Conservation (phyloP, 352 stramenopile genomes). For the Thalassiosira allenii region DNA sequence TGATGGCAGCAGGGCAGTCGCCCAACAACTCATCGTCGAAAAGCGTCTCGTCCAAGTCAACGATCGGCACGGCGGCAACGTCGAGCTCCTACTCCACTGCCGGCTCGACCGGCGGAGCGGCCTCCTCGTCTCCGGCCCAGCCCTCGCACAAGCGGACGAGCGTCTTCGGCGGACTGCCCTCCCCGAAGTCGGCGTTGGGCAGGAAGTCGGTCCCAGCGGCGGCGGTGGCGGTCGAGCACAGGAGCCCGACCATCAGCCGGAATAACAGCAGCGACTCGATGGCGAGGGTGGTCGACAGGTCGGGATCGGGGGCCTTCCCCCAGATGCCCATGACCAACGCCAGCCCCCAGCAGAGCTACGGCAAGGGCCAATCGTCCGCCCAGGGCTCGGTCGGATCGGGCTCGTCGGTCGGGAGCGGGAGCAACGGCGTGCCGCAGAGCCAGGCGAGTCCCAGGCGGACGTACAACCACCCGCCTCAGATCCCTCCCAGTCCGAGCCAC, state of each 20-base stretch:
- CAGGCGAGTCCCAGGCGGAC: not conserved
- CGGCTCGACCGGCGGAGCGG: not conserved
- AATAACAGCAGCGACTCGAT: slow-evolving; percentile 5
- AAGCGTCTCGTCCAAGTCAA: slow-evolving; percentile 38
- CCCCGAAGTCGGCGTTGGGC: not conserved
- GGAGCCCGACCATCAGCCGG: not conserved
- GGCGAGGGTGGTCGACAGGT: not conserved
- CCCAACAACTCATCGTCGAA: slow-evolving; percentile 15
- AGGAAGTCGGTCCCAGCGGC: not conserved
- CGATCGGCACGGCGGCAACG: slow-evolving; percentile 5
- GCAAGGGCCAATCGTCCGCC: not conserved
- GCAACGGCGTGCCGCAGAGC: not conserved
- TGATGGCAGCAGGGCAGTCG: too few relatives aligned
- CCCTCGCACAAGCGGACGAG: not conserved
- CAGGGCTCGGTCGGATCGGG: not conserved
- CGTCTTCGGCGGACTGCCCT: not conserved
- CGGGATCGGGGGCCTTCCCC: slow-evolving; percentile 22
- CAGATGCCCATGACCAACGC: slow-evolving; percentile 10
- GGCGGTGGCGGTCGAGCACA: not conserved
- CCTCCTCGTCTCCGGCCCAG: not conserved
- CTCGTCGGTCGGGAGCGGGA: not conserved
- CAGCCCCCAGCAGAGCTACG: not conserved
- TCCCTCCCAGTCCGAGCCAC: not conserved
- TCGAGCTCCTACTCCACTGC: slow-evolving; percentile 9
- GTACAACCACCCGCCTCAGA: slow-evolving; percentile 7